A percentile compares a stretch with the other conserved stretches of the same genome.
phyloP scores from a whole-genome alignment of 148 eudicot species.

The Amaranthus palmeri region DNA sequence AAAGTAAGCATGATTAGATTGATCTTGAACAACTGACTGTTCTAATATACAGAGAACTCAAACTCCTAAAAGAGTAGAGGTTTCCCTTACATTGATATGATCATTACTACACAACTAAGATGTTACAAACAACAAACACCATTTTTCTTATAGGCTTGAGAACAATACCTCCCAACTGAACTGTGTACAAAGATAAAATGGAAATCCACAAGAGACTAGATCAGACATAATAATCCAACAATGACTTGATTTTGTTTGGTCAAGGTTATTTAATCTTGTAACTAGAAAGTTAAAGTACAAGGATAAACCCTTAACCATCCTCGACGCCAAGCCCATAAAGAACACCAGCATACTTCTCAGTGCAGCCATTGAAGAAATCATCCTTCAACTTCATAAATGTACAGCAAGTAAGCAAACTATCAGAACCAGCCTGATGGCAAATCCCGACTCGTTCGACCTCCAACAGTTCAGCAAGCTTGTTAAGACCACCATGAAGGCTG shows the following conservation, averaged over 20 bases:
- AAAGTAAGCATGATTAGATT: conserved; percentile 37
- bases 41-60: conserved; percentile 53
- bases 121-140: conserved; percentile 24
- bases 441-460: conserved; percentile 40
- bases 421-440: conserved; percentile 45
- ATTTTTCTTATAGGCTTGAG: conserved; percentile 22
- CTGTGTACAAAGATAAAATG: conserved; percentile 44
- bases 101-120: conserved; percentile 33
- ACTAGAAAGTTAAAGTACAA: conserved; percentile 15
- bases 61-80: conserved; percentile 38
- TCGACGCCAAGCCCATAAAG: conserved; percentile 48
- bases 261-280: conserved; percentile 26
- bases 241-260: conserved; percentile 21
- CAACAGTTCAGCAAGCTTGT: conserved; percentile 43
- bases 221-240: conserved; percentile 35
- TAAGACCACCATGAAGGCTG: conserved; percentile 43
- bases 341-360: conserved; percentile 61
- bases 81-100: conserved; percentile 37
- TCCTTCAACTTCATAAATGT: conserved; percentile 45
- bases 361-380: conserved; percentile 41
- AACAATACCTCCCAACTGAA: conserved; percentile 37
- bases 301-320: conserved; percentile 28
- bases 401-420: conserved; percentile 41
- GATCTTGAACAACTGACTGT: conserved; percentile 49
- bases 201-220: conserved; percentile 30